Percentiles rank a stretch among this genome's conserved stretches.
Conservation (phyloP, 2,329 filamentous ascomycete genomes). For the Trichoderma guizhouense region DNA sequence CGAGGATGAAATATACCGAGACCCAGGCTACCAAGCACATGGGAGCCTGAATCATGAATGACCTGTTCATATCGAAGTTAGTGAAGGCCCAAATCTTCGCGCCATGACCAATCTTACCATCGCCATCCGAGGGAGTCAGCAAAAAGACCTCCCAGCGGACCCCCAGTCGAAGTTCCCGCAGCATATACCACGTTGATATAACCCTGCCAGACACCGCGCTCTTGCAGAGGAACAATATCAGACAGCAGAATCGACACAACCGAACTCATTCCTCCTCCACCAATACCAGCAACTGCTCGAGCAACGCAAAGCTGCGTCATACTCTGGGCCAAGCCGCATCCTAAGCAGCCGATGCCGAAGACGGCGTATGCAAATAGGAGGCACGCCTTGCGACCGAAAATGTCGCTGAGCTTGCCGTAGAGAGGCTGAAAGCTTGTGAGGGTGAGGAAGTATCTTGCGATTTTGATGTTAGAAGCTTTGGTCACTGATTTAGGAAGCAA, state of each 20-base stretch:
- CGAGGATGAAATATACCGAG: conserved; percentile 59
- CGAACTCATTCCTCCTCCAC: conserved; percentile 69
- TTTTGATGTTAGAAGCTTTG: no score
- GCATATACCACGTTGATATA: conserved; percentile 70
- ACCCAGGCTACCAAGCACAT: conserved; percentile 63
- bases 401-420: conserved; percentile 68
- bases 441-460: conserved; percentile 59
- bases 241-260: conserved; percentile 64
- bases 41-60: conserved; percentile 69
- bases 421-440: conserved; percentile 72
- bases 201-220: conserved; percentile 72
- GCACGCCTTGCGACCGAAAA: conserved; percentile 65
- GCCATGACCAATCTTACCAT: conserved; percentile 47
- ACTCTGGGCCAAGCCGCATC: conserved; percentile 60
- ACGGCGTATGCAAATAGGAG: conserved; percentile 62
- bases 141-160: conserved; percentile 67
- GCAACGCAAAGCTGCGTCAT: conserved; percentile 65
- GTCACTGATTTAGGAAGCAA: accelerated
- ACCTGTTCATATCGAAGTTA: conserved; percentile 40
- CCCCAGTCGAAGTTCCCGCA: conserved; percentile 64
- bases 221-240: conserved; percentile 66
- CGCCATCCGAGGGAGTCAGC: conserved; percentile 73
- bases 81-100: background rate
- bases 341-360: conserved; percentile 62
- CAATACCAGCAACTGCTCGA: conserved; percentile 52